Evolutionary conservation across 768 basidiomycete species (phyloP), one percentile per base, ranked within the genome.

Genomic region (Calocybe gangraenosa): DNA sequence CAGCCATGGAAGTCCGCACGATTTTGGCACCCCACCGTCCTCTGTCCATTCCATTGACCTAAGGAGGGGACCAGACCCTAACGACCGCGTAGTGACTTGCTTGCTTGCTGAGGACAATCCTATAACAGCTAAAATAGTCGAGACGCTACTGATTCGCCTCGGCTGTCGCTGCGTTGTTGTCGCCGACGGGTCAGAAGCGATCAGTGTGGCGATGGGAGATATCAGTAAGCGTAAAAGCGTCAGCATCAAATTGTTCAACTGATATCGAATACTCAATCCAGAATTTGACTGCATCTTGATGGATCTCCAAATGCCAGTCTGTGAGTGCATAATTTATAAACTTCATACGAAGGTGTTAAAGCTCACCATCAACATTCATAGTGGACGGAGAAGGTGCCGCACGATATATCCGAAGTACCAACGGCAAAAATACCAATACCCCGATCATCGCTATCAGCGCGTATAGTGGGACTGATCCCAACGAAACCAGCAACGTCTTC

Each of bases 371-470:
- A 20, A 19, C 35, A 17, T 36, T 44, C 31, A 15, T 62, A 82
- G 92, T 98, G 55, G 93, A 93, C 60, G 96, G 95, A 30, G 95
- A 98, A 66, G 86, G 89, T 54, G 96, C 96, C 25, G 94, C 96
- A 9, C 78, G 92, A 44, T 97, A 96, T 67, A 95, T 99, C 72
- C 92, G 92, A 71, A 92, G 85, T 55, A 97, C 94, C 14, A 92
- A 90, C 63, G 92, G 91, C 73, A 94, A 86, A 70, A 98, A 98
- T 58, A 82, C 87, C 40, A 84, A 78, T 55, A 94, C 92, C 9
- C 95, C 95, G 0, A 97, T 94, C 42, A 82, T 95, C 49, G 87
- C 91, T 42, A 83, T 95, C 40, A 94, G 89, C 60, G 91, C 90
- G 23, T 92, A 92, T 62, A 84, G 88, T 52, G 80, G 82, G 8